phyloP scores from a whole-genome alignment of 768 basidiomycete species.

The Cantharellus anzutake region DNA sequence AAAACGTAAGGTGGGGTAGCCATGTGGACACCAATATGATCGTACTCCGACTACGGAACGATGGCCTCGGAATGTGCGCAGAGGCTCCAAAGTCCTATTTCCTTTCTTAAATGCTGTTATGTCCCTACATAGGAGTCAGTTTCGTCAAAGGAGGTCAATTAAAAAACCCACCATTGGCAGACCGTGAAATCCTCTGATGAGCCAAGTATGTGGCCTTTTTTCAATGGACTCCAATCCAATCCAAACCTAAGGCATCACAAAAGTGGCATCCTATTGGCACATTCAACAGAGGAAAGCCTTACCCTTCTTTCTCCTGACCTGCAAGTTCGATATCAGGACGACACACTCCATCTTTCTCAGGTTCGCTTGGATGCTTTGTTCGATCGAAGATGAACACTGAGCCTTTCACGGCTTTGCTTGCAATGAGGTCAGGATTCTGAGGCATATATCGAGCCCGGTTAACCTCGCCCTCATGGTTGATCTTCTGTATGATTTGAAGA shows the following conservation, averaged over 20 bases:
- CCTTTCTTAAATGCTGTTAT: slow-evolving; percentile 71
- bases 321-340: slow-evolving; percentile 81
- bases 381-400: slow-evolving; percentile 92
- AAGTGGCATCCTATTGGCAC: not conserved
- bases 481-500: slow-evolving; percentile 78
- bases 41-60: slow-evolving; percentile 80
- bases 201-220: slow-evolving; percentile 68
- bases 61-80: slow-evolving; percentile 71
- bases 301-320: slow-evolving; percentile 91
- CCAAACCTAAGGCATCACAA: slow-evolving; percentile 46
- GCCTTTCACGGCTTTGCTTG: slow-evolving; percentile 80
- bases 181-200: slow-evolving; percentile 93
- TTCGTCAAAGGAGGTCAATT: slow-evolving; percentile 3
- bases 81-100: slow-evolving; percentile 65
- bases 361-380: slow-evolving; percentile 90
- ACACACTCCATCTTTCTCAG: slow-evolving; percentile 64
- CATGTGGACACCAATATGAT: not conserved
- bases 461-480: slow-evolving; percentile 90
- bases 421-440: slow-evolving; percentile 92
- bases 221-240: slow-evolving; percentile 76
- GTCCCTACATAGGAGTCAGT: slow-evolving; percentile 39
- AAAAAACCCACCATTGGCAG: slow-evolving; percentile 62
- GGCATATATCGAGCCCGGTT: slow-evolving; percentile 99
- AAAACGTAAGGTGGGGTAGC: not conserved
- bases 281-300: slow-evolving; percentile 15